These are phyloP conservation scores for Vitis hybrid DNA, from an alignment of 177 flowering plant species.

Conservation along the genomic window DNA sequence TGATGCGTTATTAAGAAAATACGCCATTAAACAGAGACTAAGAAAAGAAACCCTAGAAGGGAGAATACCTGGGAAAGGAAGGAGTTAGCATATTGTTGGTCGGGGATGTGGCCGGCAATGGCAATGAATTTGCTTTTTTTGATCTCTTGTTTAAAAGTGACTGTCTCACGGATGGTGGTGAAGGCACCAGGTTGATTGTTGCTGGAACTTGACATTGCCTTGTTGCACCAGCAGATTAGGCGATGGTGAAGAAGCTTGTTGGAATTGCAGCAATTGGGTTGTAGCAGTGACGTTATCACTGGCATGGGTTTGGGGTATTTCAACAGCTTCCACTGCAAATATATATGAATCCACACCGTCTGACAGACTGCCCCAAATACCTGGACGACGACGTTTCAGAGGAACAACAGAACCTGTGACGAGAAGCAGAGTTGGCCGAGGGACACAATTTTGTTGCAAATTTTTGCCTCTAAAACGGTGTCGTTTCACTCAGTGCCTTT, in stretches of 20 bases:
- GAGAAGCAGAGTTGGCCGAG: too few species aligned
- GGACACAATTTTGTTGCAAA: too few species aligned
- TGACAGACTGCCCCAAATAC: too few species aligned
- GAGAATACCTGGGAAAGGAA: conserved; percentile 67
- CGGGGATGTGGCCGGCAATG: conserved; percentile 70
- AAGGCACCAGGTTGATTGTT: conserved; percentile 33
- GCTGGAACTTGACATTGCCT: conserved; percentile 27
- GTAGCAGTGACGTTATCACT: too few species aligned
- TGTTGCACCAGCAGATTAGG: conserved; percentile 1
- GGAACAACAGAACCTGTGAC: too few species aligned
- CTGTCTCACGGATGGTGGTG: conserved; percentile 62
- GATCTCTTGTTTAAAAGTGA: conserved; percentile 57
- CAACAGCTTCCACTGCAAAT: too few species aligned
- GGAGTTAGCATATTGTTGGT: conserved; percentile 62
- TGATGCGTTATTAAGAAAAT: not conserved
- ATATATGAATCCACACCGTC: too few species aligned
- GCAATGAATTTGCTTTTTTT: conserved; percentile 95
- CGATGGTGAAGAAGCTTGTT: not conserved
- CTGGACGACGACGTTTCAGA: too few species aligned
- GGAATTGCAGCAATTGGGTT: too few species aligned
- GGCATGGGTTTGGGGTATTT: too few species aligned
- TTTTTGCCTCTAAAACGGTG: too few species aligned
- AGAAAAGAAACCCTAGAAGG: not conserved
- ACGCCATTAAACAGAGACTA: not conserved
- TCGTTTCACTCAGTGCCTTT: too few species aligned